These are phyloP conservation scores for Sclerotinia borealis DNA, from an alignment of 2,329 filamentous ascomycete species.

Conservation along the genomic window DNA sequence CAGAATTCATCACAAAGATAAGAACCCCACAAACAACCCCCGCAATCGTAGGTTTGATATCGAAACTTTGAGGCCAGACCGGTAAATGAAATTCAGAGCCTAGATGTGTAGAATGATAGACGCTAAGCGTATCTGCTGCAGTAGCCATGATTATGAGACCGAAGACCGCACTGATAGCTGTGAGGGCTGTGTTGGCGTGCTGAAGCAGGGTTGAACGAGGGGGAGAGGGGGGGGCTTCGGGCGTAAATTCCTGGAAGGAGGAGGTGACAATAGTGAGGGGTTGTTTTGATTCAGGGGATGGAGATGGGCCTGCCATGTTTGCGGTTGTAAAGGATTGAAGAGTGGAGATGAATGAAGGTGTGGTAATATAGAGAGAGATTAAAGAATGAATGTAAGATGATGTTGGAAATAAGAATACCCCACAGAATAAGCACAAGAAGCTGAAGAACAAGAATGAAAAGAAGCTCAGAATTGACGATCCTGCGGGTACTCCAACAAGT, in stretches of 20 bases:
- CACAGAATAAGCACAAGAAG: conserved; percentile 1
- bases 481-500: neutral
- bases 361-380: neutral
- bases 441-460: neutral
- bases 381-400: neutral
- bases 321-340: neutral
- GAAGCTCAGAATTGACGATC: neutral
- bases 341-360: neutral
- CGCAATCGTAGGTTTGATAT: conserved; percentile 50
- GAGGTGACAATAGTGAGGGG: neutral
- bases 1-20: conserved; percentile 42
- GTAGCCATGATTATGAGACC: conserved; percentile 49
- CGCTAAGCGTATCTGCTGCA: conserved; percentile 46
- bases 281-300: conserved; percentile 2
- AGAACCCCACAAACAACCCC: conserved; percentile 47
- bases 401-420: neutral
- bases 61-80: conserved; percentile 53
- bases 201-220: conserved; percentile 35
- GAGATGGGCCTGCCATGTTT: conserved; percentile 7
- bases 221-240: conserved; percentile 6
- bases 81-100: conserved; percentile 44
- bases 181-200: conserved; percentile 41
- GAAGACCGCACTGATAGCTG: conserved; percentile 44
- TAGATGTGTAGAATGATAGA: conserved; percentile 49
- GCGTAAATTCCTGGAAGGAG: conserved; percentile 2